A percentile compares a stretch with the other conserved stretches of the same genome.
Conservation (phyloP, 2,329 filamentous ascomycete species). For the Incumbomyces lentus region DNA sequence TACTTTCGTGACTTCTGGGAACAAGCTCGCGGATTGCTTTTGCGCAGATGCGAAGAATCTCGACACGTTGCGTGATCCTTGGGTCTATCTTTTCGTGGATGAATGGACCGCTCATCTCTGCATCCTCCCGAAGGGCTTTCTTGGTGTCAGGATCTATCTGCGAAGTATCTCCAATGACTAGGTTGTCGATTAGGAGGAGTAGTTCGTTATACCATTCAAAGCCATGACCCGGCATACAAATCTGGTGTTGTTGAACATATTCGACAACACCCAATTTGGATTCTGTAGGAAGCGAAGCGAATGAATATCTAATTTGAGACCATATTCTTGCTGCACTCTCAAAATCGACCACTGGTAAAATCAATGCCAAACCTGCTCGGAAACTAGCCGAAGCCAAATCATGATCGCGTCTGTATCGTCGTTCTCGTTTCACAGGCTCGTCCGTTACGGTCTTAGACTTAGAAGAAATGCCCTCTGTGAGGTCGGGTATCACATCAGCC, state of each 20-base stretch:
- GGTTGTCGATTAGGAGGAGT: background rate
- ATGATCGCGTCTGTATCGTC: constrained; percentile 1
- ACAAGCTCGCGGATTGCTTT: background rate
- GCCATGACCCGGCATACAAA: constrained; percentile 1
- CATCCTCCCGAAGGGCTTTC: constrained; percentile 7
- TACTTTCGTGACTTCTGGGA: background rate
- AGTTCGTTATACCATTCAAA: constrained; percentile 1
- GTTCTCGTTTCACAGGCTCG: constrained; percentile 1
- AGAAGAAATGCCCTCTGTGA: background rate
- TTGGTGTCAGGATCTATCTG: constrained; percentile 11
- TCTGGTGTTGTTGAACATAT: background rate
- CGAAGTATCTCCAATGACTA: background rate
- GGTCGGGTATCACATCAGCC: background rate
- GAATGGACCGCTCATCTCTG: background rate
- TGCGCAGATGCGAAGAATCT: constrained; percentile 2
- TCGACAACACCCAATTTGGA: background rate
- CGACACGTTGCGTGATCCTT: background rate
- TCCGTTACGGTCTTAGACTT: background rate
- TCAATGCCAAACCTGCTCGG: background rate
- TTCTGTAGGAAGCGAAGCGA: background rate
- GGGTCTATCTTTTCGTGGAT: background rate
- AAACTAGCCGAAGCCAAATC: background rate
- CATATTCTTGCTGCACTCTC: background rate
- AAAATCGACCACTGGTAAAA: background rate
- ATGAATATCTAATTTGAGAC: background rate